Evolutionary conservation across 805 yeast genomes (phyloP).

Genomic region (Lipomyces spencermartinsiae): DNA sequence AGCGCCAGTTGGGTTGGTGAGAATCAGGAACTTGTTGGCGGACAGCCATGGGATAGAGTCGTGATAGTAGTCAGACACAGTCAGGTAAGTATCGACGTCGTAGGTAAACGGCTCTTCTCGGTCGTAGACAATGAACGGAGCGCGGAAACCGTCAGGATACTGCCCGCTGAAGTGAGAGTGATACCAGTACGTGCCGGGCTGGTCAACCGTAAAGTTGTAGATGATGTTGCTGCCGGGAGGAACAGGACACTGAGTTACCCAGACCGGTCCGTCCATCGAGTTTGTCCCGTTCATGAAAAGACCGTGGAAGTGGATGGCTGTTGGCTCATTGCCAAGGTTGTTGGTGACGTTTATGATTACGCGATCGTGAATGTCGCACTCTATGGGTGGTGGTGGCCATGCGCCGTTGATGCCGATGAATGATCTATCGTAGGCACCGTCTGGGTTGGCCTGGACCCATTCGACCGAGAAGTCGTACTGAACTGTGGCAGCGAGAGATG

Average conservation of each 20-base stretch:
- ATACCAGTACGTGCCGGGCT: constrained; percentile 95
- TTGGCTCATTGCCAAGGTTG: constrained; percentile 66
- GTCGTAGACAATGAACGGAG: constrained; percentile 71
- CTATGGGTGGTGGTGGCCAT: constrained; percentile 83
- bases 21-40: constrained; percentile 61
- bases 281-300: constrained; percentile 76
- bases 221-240: constrained; percentile 75
- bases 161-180: constrained; percentile 92
- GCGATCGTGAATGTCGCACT: constrained; percentile 80
- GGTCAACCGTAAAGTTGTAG: constrained; percentile 89
- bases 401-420: constrained; percentile 70
- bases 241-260: constrained; percentile 89
- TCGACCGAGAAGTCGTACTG: constrained; percentile 50
- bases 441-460: constrained; percentile 58
- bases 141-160: constrained; percentile 83
- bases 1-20: constrained; percentile 95
- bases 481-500: constrained; percentile 41
- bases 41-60: constrained; percentile 58
- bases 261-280: constrained; percentile 91
- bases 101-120: constrained; percentile 69
- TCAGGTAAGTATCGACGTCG: constrained; percentile 76
- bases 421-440: constrained; percentile 56
- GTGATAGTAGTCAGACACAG: constrained; percentile 91
- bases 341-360: constrained; percentile 75
- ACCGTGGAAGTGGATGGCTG: constrained; percentile 93